A percentile compares a stretch with the other conserved stretches of the same genome.
Evolutionary conservation across 495 filamentous ascomycete species (phyloP).

Genomic region (Tuber microsphaerosporum): DNA sequence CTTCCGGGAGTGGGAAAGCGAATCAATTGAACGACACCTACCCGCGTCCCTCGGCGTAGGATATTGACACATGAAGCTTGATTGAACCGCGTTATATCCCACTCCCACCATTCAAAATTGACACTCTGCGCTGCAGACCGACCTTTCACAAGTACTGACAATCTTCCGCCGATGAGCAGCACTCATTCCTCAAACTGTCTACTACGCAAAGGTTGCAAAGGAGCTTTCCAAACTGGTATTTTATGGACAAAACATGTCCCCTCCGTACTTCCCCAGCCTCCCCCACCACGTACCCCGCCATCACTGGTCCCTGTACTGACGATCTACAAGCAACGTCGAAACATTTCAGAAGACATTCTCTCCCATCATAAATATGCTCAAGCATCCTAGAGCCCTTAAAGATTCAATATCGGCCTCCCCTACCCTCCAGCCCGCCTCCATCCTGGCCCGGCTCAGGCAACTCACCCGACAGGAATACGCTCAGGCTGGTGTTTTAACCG

Average conservation of each 20-base stretch:
- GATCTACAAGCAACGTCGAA: conserved; percentile 54
- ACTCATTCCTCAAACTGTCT: conserved; percentile 74
- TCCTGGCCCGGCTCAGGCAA: conserved; percentile 46
- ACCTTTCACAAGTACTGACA: conserved; percentile 37
- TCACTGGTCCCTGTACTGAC: conserved; percentile 7
- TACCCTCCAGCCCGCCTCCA: conserved; percentile 50
- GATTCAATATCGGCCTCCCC: conserved; percentile 78
- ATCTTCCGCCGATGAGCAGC: conserved; percentile 48
- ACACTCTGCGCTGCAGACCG: background rate
- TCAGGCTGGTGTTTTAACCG: conserved; percentile 64
- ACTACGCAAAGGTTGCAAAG: conserved; percentile 81
- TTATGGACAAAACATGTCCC: conserved; percentile 80
- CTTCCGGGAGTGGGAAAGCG: background rate
- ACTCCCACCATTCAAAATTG: background rate
- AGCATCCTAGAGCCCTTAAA: conserved; percentile 17
- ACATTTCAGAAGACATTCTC: conserved; percentile 78
- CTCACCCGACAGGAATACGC: conserved; percentile 61
- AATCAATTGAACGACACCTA: background rate
- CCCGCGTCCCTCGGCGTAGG: background rate
- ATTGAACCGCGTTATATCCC: background rate
- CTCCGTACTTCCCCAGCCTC: conserved; percentile 60
- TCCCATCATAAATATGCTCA: conserved; percentile 38
- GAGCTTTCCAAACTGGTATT: conserved; percentile 84
- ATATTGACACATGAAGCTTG: background rate
- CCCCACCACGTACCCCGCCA: conserved; percentile 34